phyloP scores from a whole-genome alignment of 2,329 filamentous ascomycete species.

The Epicoccum nigrum region DNA sequence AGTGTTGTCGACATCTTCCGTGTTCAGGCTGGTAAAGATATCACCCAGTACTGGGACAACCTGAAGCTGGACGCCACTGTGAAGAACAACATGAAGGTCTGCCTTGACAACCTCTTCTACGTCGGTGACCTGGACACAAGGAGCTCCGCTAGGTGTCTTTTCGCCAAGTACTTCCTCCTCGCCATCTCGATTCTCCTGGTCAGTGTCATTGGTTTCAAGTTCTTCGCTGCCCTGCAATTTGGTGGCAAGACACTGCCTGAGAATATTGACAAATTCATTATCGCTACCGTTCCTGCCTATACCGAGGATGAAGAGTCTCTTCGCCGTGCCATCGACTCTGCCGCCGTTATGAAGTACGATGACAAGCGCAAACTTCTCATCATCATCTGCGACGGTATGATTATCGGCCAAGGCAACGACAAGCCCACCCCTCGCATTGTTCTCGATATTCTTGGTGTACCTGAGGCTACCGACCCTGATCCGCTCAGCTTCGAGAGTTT shows the following conservation, averaged over 20 bases:
- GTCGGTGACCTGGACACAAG: slow-evolving; percentile 90
- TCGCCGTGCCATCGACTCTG: slow-evolving; percentile 94
- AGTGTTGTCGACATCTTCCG: slow-evolving; percentile 79
- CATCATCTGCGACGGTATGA: slow-evolving; percentile 97
- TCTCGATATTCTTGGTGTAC: slow-evolving; percentile 93
- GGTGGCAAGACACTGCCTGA: slow-evolving; percentile 89
- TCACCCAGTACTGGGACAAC: slow-evolving; percentile 81
- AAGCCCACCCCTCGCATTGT: slow-evolving; percentile 94
- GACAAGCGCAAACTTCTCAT: slow-evolving; percentile 97
- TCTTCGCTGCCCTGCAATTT: slow-evolving; percentile 94
- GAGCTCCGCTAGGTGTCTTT: slow-evolving; percentile 82
- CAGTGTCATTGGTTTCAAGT: slow-evolving; percentile 90
- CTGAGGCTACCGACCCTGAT: slow-evolving; percentile 91
- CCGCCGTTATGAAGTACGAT: slow-evolving; percentile 93
- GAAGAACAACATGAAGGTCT: slow-evolving; percentile 75
- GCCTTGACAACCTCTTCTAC: slow-evolving; percentile 93
- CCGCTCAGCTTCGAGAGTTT: slow-evolving; percentile 96
- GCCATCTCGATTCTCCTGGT: slow-evolving; percentile 82
- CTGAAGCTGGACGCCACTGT: slow-evolving; percentile 64
- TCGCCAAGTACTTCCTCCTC: slow-evolving; percentile 87
- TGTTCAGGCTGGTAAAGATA: slow-evolving; percentile 74
- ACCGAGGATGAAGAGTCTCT: slow-evolving; percentile 98
- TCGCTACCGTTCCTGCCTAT: slow-evolving; percentile 96
- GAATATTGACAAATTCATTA: slow-evolving; percentile 97
- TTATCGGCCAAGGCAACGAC: slow-evolving; percentile 98